These are phyloP conservation scores for Tulasnella sp. DNA, from an alignment of 768 basidiomycete species.

Conservation along the genomic window DNA sequence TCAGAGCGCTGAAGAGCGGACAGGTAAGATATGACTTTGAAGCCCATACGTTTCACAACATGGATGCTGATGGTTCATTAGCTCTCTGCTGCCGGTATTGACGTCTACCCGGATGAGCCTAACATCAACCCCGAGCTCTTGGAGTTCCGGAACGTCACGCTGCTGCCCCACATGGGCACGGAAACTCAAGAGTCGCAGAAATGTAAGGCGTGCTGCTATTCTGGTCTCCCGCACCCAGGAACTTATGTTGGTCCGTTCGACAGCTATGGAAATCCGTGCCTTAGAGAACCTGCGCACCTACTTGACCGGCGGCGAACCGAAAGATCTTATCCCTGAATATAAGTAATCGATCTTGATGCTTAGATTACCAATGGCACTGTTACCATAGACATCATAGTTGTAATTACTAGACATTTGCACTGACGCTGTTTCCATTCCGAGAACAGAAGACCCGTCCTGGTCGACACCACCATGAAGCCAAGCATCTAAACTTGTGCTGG, in stretches of 20 bases:
- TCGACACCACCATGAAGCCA: background rate
- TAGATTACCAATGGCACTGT: background rate
- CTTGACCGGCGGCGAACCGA: slow-evolving; percentile 52
- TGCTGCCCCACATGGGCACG: slow-evolving; percentile 91
- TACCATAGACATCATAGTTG: background rate
- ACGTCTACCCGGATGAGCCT: slow-evolving; percentile 83
- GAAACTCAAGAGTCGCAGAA: slow-evolving; percentile 73
- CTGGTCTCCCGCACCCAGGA: background rate
- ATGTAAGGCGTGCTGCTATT: slow-evolving; percentile 26
- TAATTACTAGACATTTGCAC: background rate
- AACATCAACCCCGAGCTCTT: slow-evolving; percentile 68
- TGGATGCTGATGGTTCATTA: slow-evolving; percentile 28
- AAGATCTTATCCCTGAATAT: slow-evolving; percentile 57
- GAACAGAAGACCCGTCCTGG: background rate
- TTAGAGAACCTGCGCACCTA: slow-evolving; percentile 69
- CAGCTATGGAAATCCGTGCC: slow-evolving; percentile 72
- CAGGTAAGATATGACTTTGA: slow-evolving; percentile 44
- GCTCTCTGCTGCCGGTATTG: slow-evolving; percentile 74
- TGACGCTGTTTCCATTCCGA: background rate
- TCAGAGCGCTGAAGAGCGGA: slow-evolving; percentile 74
- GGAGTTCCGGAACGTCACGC: slow-evolving; percentile 71
- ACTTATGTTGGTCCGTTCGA: background rate
- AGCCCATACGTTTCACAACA: background rate
- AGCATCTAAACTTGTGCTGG: background rate
- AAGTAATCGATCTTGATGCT: background rate